Evolutionary conservation across 176 grass and related monocot genomes (phyloP).

Genomic region (Themeda triandra): DNA sequence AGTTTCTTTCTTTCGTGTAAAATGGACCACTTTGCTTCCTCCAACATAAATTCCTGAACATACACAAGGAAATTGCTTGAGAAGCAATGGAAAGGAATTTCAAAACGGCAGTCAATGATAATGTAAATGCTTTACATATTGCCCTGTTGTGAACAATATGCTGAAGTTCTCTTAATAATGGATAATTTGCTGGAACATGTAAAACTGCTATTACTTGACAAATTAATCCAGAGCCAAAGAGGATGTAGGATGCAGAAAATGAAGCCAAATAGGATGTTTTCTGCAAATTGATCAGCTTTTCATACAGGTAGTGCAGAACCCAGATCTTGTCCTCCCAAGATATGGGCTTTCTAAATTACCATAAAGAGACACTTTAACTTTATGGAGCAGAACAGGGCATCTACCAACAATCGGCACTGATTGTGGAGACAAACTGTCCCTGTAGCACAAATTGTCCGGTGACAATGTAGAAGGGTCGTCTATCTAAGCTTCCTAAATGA

Average conservation of each 20-base stretch:
- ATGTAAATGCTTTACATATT: not conserved
- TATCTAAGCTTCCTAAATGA: not conserved
- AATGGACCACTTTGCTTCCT: constrained; percentile 96
- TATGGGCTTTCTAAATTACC: constrained; percentile 1
- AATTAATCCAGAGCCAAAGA: not conserved
- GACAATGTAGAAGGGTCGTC: not conserved
- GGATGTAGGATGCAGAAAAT: not conserved
- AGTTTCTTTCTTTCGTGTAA: constrained; percentile 84
- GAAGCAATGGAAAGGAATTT: not conserved
- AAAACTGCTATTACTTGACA: not conserved
- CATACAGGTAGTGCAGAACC: constrained; percentile 17
- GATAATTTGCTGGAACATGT: not conserved
- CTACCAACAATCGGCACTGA: not conserved
- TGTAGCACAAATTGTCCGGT: not conserved
- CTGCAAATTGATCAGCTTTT: constrained; percentile 21
- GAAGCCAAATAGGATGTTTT: not conserved
- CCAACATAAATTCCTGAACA: constrained; percentile 91
- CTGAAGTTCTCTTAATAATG: not conserved
- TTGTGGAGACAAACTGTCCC: not conserved
- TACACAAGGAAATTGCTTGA: not conserved
- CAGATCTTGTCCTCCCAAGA: constrained; percentile 9
- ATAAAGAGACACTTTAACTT: constrained; percentile 19
- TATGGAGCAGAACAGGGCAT: not conserved
- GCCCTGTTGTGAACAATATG: not conserved
- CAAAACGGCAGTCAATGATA: not conserved